Evolutionary conservation across 257 asterid species (phyloP), one percentile per base, ranked within the genome.

Genomic region (Solanum paucissectum): DNA sequence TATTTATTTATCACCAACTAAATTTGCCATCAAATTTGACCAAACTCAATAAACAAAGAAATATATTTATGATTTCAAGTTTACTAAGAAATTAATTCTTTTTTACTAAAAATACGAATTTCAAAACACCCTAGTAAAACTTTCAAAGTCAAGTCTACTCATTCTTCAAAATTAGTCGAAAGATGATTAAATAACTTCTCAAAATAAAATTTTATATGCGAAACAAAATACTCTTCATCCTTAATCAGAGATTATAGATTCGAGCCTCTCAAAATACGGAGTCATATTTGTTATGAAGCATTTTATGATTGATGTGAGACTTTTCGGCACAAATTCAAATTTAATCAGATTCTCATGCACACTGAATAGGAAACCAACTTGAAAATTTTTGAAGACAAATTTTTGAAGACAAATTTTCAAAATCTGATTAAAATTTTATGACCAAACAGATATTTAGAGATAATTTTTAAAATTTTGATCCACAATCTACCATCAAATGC

Each of bases 11-110:
- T 7, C 64, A 55, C 85, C 66, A 44, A 79, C 25, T 46, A 79
- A 79, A 44, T 81, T 27, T 27, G 85, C 68, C 68, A 27, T 46
- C 29, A n/a, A 81, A 16, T 81, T 81, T 81, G 66, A 81, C 85
- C 27, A 42, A 33, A 79, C 40, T 29, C 18, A 16, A 46, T 16
- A 81, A 8, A 46, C 14, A 81, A 9, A 81, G 5, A 46, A 34
- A 77, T 3, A 4, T 25, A 7, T 7, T 25, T n/a, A 42, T 25
- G 20, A 12, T 38, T 37, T 75, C 52, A 13, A 74, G 10, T 37
- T 74, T 37, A 11, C 20, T 21, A 9, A 10, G 46, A 74, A 74
- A 21, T 36, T 37, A 36, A 36, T 36, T 21, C 10, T 29, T 33
- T 32, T 71, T 32, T 13, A 21, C 32, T 7, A 7, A 69, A 32